Evolutionary conservation across 176 grass and related monocot species (phyloP).

Genomic region (Bolboschoenus planiculmis): DNA sequence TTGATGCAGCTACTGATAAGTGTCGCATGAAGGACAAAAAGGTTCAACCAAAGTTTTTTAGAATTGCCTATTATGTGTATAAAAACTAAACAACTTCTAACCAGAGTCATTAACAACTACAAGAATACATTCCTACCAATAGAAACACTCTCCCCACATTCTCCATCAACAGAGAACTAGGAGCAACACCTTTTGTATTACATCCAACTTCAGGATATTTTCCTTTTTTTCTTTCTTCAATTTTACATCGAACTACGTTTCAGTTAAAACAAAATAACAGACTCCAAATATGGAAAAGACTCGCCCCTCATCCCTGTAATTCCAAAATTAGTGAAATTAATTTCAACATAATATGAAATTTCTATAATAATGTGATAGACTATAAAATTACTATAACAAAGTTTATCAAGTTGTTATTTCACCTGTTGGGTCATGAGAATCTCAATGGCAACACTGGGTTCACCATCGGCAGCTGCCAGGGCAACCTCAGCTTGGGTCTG

Average conservation of each 20-base stretch:
- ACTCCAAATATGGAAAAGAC: background rate
- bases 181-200: background rate
- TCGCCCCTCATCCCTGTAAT: constrained; percentile 16
- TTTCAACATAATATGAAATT: background rate
- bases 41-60: background rate
- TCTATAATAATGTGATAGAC: background rate
- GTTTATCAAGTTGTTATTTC: background rate
- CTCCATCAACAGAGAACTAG: background rate
- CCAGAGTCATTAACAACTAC: background rate
- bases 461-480: constrained; percentile 83
- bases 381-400: background rate
- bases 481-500: constrained; percentile 96
- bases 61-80: background rate
- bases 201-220: background rate
- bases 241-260: constrained; percentile 5
- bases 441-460: constrained; percentile 91
- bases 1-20: background rate
- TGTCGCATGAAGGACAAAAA: background rate
- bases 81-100: constrained; percentile 3
- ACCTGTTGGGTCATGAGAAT: constrained; percentile 95
- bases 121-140: background rate
- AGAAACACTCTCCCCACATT: background rate
- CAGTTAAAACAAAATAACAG: constrained; percentile 1
- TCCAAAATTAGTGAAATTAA: background rate
- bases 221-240: background rate